Base-by-base conservation (phyloP, 495 filamentous ascomycete species). In the Lepidopterella palustris region DNA sequence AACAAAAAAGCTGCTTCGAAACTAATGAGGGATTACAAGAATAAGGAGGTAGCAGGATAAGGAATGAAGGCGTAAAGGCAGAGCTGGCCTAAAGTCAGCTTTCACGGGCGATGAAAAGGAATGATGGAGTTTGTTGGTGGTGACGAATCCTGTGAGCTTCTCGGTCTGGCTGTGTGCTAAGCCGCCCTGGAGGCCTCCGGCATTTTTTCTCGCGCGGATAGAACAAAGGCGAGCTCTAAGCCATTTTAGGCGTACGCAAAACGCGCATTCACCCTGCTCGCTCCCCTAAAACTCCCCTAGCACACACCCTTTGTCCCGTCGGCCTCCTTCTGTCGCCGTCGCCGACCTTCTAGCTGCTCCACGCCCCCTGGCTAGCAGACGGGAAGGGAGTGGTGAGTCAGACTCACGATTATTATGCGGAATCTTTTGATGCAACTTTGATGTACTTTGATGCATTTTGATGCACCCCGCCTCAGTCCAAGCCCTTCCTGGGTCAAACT, bases 81-180 rank as follows among this genome's bases (percentile, higher is more conserved):
- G 24, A 51, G 57, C 58, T 56, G 47, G 62, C 62, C 62, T 65
- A 53, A 58, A 61, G 56, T 32, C 61, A 49, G 61, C 55, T 45
- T 63, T 25, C 50, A 55, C 26, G 35, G 52, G 9, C 42, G 52
- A 63, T 45, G 32, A 59, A 66, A 65, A 55, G 53, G 61, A 60
- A 55, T 18, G 28, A 15, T 40, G 24, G 47, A 50, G 21, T 11
- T 21, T 24, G 11, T 15, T 40, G 26, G 31, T 54, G 27, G 51
- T 54, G 51, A 54, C 51, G 51, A 54, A 15, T 18, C 20, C 47
- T n/a, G n/a, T n/a, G n/a, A n/a, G n/a, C n/a, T n/a, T n/a, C n/a
- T n/a, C n/a, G n/a, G n/a, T n/a, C n/a, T n/a, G n/a, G 24, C 18
- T 21, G 21, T 13, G 18, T 27, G 47, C 47, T 13, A 23, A 15